These are phyloP conservation scores for Holtermannia corniformis DNA, from an alignment of 768 basidiomycete species.

Conservation along the genomic window DNA sequence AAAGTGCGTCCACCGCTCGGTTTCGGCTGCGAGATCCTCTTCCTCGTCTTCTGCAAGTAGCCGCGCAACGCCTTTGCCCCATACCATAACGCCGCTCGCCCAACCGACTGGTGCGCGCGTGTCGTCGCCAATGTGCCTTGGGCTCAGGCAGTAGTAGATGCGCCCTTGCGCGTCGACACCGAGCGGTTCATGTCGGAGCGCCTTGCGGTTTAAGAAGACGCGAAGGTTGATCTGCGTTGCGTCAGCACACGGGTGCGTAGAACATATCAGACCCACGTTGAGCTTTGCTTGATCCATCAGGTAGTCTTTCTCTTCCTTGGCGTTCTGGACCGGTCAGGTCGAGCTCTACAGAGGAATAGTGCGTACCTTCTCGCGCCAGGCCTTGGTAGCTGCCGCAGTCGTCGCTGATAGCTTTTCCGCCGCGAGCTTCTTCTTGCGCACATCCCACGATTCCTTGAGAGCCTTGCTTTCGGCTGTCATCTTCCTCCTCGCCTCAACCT, in stretches of 20 bases:
- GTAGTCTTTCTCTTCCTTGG: slow-evolving; percentile 7
- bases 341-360: not conserved
- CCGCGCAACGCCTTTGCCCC: slow-evolving; percentile 13
- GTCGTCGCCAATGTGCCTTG: slow-evolving; percentile 11
- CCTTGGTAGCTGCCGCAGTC: slow-evolving; percentile 15
- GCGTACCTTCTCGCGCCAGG: slow-evolving; percentile 2
- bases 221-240: slow-evolving; percentile 16
- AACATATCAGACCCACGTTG: slow-evolving; percentile 6
- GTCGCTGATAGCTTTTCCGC: slow-evolving; percentile 10
- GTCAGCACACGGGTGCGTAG: not conserved
- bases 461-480: slow-evolving; percentile 6
- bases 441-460: slow-evolving; percentile 7
- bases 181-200: slow-evolving; percentile 15
- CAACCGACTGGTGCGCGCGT: slow-evolving; percentile 18
- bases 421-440: slow-evolving; percentile 16
- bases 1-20: slow-evolving; percentile 27
- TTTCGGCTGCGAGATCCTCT: slow-evolving; percentile 6
- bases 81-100: slow-evolving; percentile 25
- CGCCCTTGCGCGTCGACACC: slow-evolving; percentile 24
- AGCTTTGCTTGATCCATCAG: slow-evolving; percentile 3
- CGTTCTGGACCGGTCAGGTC: slow-evolving; percentile 2
- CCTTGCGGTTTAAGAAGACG: slow-evolving; percentile 5
- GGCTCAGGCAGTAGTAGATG: slow-evolving; percentile 18
- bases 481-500: slow-evolving; percentile 7
- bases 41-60: not conserved